A percentile compares a stretch with the other conserved stretches of the same genome.
Evolutionary conservation across 352 stramenopile genomes (phyloP).

Genomic region (Phytophthora sp.): DNA sequence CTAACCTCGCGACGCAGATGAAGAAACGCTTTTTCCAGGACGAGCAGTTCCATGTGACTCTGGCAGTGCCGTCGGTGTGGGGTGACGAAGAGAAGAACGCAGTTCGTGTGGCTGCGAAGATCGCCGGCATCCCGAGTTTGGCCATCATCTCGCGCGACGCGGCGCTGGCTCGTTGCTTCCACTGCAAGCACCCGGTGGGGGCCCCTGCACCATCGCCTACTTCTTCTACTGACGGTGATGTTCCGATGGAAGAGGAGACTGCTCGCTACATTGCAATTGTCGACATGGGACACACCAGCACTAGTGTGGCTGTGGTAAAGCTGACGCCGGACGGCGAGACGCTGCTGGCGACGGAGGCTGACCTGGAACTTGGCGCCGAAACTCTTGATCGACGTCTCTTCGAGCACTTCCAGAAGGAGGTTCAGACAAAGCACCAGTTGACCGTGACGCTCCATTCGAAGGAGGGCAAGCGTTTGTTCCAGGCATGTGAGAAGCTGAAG

Average conservation of each 20-base stretch:
- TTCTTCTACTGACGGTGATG: constrained; percentile 22
- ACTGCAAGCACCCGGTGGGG: constrained; percentile 81
- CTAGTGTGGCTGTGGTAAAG: constrained; percentile 73
- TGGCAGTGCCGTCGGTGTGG: constrained; percentile 77
- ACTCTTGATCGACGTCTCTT: constrained; percentile 83
- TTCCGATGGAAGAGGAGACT: constrained; percentile 28
- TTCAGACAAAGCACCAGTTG: constrained; percentile 62
- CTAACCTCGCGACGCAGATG: constrained; percentile 75
- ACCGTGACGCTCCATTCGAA: constrained; percentile 70
- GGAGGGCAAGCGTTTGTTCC: constrained; percentile 86
- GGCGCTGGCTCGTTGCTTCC: constrained; percentile 78
- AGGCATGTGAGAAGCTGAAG: constrained; percentile 88
- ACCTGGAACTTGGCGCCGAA: constrained; percentile 69
- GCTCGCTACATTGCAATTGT: constrained; percentile 80
- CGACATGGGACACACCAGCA: constrained; percentile 88
- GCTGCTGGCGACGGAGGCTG: constrained; percentile 57
- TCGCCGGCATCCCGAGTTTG: constrained; percentile 66
- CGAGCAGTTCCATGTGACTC: constrained; percentile 56
- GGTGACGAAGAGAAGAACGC: constrained; percentile 51
- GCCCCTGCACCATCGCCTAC: neutral
- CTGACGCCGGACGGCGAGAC: constrained; percentile 67
- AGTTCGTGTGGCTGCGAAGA: constrained; percentile 53
- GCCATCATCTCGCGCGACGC: constrained; percentile 58
- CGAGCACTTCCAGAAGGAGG: constrained; percentile 76
- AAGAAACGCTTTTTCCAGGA: constrained; percentile 56